Conservation (phyloP, 169 alveolate species). For the Babesia ovata region DNA sequence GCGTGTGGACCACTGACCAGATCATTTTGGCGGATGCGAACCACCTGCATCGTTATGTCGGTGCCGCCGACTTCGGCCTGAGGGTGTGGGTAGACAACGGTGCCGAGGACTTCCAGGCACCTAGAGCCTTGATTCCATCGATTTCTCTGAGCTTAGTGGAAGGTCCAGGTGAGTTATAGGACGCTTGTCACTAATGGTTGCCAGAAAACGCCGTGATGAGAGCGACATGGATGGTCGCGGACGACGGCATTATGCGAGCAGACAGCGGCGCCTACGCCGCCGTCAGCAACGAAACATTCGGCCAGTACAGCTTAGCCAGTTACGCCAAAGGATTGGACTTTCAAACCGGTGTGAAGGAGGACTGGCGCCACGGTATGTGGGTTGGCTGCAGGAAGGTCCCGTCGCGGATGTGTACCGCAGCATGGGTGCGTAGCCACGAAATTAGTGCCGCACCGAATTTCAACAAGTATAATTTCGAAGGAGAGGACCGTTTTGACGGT, state of each 20-base stretch:
- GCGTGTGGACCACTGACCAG: conserved; percentile 74
- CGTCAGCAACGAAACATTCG: conserved; percentile 18
- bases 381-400: conserved; percentile 55
- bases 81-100: conserved; percentile 70
- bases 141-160: conserved; percentile 23
- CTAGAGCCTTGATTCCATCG: conserved; percentile 38
- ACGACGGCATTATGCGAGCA: conserved; percentile 36
- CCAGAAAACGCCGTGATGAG: conserved; percentile 28
- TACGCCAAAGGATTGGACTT: conserved; percentile 10
- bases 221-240: conserved; percentile 58
- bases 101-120: conserved; percentile 66
- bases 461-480: conserved; percentile 34
- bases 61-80: conserved; percentile 63
- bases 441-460: neutral
- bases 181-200: neutral
- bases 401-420: conserved; percentile 23
- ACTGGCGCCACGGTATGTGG: conserved; percentile 61
- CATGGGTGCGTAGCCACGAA: neutral
- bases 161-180: neutral
- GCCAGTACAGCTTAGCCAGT: conserved; percentile 41
- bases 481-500: conserved; percentile 29
- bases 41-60: conserved; percentile 54
- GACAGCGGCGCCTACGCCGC: conserved; percentile 48
- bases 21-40: conserved; percentile 41
- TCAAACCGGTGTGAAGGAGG: neutral